phyloP scores from a whole-genome alignment of 1,139 yeast genomes.

The Diutina rugosa region DNA sequence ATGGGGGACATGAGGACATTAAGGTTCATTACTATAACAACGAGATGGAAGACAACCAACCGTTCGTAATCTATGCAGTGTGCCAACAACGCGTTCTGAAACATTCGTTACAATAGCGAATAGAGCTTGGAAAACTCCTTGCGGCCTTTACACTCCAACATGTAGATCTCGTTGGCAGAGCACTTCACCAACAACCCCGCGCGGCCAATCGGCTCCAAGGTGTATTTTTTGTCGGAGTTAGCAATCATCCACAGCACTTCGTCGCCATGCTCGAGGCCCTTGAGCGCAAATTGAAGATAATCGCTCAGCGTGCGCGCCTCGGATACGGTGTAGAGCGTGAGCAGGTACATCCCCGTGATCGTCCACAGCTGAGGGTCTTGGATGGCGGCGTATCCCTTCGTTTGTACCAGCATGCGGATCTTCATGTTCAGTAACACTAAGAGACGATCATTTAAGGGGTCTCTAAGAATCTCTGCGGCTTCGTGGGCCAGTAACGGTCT shows the following conservation, averaged over 20 bases:
- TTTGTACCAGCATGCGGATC: not conserved
- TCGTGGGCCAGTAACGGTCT: not conserved
- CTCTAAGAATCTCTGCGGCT: not conserved
- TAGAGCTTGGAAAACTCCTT: conserved; percentile 24
- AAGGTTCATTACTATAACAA: too few relatives aligned
- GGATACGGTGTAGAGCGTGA: not conserved
- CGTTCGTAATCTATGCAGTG: too few relatives aligned
- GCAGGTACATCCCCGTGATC: not conserved
- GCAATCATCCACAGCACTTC: conserved; percentile 20
- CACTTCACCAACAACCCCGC: conserved; percentile 31
- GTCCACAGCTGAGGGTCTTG: conserved; percentile 1
- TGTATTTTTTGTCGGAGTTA: conserved; percentile 17
- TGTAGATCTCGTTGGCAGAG: conserved; percentile 18
- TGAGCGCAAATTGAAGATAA: not conserved
- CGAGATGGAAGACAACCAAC: too few relatives aligned
- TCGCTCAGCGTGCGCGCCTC: not conserved
- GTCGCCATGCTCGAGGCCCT: not conserved
- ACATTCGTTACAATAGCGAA: conserved; percentile 12
- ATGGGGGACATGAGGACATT: too few relatives aligned
- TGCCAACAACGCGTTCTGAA: too few relatives aligned
- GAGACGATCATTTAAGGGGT: not conserved
- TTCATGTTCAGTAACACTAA: not conserved
- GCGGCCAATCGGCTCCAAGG: conserved; percentile 28
- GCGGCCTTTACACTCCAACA: conserved; percentile 36
- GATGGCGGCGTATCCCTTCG: not conserved